Percentiles rank a stretch among this genome's conserved stretches.
phyloP scores from a whole-genome alignment of 768 basidiomycete species.

The Lyophyllum atratum region DNA sequence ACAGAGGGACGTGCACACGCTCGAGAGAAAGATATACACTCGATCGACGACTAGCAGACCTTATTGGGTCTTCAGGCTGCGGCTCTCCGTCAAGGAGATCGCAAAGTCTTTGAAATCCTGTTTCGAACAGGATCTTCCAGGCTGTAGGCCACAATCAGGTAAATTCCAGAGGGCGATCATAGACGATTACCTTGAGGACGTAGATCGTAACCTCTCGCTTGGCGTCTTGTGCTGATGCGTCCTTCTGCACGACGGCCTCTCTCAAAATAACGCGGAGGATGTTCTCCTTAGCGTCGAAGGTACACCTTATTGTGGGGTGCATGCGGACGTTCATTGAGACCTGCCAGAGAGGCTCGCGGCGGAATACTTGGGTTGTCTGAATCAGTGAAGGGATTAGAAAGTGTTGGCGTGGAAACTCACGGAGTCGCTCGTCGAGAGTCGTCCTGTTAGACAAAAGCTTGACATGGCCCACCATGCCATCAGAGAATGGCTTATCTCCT shows the following conservation, averaged over 20 bases:
- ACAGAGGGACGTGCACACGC: background rate
- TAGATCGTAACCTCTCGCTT: conserved; percentile 55
- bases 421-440: conserved; percentile 44
- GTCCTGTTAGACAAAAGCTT: conserved; percentile 54
- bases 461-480: conserved; percentile 60
- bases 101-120: conserved; percentile 58
- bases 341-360: conserved; percentile 70
- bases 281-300: conserved; percentile 56
- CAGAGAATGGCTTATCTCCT: conserved; percentile 56
- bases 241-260: conserved; percentile 39
- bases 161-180: background rate
- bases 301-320: conserved; percentile 54
- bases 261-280: conserved; percentile 57
- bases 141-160: conserved; percentile 26
- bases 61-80: conserved; percentile 24
- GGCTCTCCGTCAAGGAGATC: conserved; percentile 42
- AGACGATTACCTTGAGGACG: conserved; percentile 56
- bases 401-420: conserved; percentile 35
- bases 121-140: conserved; percentile 49
- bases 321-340: conserved; percentile 69
- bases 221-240: conserved; percentile 21
- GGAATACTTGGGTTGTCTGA: conserved; percentile 51
- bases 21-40: background rate
- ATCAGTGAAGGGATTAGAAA: background rate
- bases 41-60: background rate